Conservation (phyloP, 495 filamentous ascomycete genomes). For the Penicillium waksmanii region DNA sequence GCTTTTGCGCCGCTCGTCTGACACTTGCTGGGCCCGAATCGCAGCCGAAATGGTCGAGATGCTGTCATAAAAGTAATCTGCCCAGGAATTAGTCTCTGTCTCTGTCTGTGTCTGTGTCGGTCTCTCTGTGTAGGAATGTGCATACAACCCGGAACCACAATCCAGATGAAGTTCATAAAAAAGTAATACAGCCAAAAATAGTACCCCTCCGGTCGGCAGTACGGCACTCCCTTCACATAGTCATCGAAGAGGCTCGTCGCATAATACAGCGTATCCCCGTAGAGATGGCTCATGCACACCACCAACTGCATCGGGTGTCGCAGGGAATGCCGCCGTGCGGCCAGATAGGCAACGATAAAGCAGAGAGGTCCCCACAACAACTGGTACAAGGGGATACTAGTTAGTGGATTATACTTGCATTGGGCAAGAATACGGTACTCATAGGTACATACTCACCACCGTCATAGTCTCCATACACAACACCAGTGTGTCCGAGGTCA, state of each 20-base stretch:
- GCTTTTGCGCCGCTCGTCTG: constrained; percentile 39
- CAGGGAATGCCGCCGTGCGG: constrained; percentile 59
- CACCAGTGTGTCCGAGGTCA: constrained; percentile 78
- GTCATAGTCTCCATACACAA: constrained; percentile 85
- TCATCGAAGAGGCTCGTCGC: constrained; percentile 75
- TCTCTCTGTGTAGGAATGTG: constrained; percentile 11
- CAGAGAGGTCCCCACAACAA: constrained; percentile 81
- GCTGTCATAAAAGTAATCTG: constrained; percentile 60
- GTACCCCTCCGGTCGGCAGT: constrained; percentile 74
- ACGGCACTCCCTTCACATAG: constrained; percentile 56
- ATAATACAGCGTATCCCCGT: constrained; percentile 86
- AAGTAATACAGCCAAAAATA: constrained; percentile 93
- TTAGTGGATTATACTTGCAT: constrained; percentile 14
- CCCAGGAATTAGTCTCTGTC: constrained; percentile 10
- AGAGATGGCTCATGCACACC: constrained; percentile 79
- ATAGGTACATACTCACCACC: constrained; percentile 54
- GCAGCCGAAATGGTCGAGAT: constrained; percentile 50
- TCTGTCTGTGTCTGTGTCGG: neutral
- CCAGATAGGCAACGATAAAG: constrained; percentile 64
- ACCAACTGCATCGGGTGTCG: constrained; percentile 74
- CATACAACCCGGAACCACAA: constrained; percentile 68
- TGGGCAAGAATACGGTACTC: neutral
- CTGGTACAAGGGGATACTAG: neutral
- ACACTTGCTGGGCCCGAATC: constrained; percentile 44
- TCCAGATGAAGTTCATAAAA: constrained; percentile 87